Conservation (phyloP, 345 rosid genomes). For the Hirschfeldia incana region DNA sequence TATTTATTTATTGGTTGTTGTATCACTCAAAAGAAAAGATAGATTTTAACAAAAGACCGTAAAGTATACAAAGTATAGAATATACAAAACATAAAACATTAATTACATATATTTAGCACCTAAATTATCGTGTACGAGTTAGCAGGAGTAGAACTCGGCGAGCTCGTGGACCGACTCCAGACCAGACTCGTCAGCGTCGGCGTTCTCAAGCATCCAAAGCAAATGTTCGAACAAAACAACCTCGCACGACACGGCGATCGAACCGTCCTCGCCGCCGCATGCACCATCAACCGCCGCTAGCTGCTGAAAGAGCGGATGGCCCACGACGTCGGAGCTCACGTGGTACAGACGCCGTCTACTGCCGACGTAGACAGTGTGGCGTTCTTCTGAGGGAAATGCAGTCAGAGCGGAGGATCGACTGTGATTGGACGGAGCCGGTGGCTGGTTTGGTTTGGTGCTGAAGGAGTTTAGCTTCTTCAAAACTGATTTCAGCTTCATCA, state of each 20-base stretch:
- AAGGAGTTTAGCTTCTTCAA: conserved; percentile 82
- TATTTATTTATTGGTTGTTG: conserved; percentile 12
- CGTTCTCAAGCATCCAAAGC: conserved; percentile 93
- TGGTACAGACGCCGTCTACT: conserved; percentile 75
- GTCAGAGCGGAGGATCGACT: conserved; percentile 41
- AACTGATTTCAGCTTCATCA: conserved; percentile 76
- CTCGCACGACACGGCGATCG: conserved; percentile 70
- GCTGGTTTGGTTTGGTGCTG: conserved; percentile 52
- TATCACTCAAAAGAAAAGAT: background rate
- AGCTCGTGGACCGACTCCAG: conserved; percentile 80
- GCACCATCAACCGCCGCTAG: conserved; percentile 41
- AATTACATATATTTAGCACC: conserved; percentile 6
- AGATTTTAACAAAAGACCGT: background rate
- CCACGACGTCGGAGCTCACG: conserved; percentile 55
- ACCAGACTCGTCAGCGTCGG: conserved; percentile 65
- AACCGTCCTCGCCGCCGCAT: conserved; percentile 41
- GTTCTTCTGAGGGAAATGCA: conserved; percentile 51
- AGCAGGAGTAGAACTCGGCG: conserved; percentile 80
- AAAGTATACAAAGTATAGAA: conserved; percentile 32
- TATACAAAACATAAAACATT: conserved; percentile 28
- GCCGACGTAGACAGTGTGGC: conserved; percentile 76
- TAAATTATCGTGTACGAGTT: conserved; percentile 21
- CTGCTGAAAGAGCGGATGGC: conserved; percentile 51
- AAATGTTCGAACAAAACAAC: conserved; percentile 94
- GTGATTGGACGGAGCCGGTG: conserved; percentile 33